Percentiles rank a stretch among this genome's conserved stretches.
These are phyloP conservation scores for Erythrobasidium hasegawianum DNA, from an alignment of 1,284 basidiomycete species.

Conservation along the genomic window DNA sequence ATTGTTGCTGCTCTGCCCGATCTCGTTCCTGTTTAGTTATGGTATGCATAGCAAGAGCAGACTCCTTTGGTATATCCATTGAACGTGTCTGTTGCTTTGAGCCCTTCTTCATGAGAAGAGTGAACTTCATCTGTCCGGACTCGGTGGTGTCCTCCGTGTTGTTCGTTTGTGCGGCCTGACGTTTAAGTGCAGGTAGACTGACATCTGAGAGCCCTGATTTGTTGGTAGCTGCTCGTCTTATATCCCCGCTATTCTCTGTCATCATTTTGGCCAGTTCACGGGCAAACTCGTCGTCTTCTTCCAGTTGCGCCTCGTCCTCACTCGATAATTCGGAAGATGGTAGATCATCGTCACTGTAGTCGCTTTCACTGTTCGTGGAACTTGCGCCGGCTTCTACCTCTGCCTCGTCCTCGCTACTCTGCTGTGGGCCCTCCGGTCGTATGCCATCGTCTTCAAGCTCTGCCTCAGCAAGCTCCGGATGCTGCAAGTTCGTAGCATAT, in stretches of 20 bases:
- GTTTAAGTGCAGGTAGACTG: conserved; percentile 57
- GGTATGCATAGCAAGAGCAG: conserved; percentile 81
- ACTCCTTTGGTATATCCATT: conserved; percentile 78
- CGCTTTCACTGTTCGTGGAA: background rate
- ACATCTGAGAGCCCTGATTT: conserved; percentile 38
- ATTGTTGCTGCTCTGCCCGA: conserved; percentile 88
- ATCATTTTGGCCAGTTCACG: conserved; percentile 95
- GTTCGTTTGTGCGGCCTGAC: conserved; percentile 51
- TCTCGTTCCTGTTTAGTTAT: conserved; percentile 83
- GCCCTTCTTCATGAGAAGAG: conserved; percentile 85
- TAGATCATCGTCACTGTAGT: background rate
- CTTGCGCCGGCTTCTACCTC: conserved; percentile 12
- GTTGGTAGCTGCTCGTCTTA: conserved; percentile 62
- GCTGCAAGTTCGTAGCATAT: conserved; percentile 37
- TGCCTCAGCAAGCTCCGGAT: conserved; percentile 15
- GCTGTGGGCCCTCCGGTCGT: background rate
- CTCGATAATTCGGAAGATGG: conserved; percentile 18
- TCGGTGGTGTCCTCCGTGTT: conserved; percentile 46
- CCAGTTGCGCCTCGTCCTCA: conserved; percentile 33
- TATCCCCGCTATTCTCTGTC: conserved; percentile 74
- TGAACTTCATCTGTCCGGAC: conserved; percentile 74
- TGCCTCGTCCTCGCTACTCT: conserved; percentile 31
- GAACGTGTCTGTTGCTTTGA: conserved; percentile 84
- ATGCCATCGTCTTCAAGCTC: conserved; percentile 36
- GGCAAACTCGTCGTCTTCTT: conserved; percentile 88